Evolutionary conservation across 345 rosid genomes (phyloP).

Genomic region (Pugionium dolabratum): DNA sequence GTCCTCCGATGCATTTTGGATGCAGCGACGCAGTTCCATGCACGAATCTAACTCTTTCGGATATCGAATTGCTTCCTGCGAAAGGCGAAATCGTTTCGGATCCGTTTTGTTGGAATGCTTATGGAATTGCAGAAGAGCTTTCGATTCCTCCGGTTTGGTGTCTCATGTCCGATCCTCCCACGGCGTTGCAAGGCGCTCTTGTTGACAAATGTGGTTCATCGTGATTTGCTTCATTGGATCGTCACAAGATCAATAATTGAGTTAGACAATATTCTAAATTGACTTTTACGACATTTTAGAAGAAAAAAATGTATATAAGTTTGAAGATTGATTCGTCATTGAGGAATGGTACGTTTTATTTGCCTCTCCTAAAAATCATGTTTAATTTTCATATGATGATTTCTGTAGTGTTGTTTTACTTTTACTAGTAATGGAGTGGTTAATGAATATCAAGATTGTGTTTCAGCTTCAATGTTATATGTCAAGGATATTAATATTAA

Average conservation of each 20-base stretch:
- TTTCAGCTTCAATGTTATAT: slow-evolving; percentile 6
- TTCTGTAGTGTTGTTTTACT: slow-evolving; percentile 16
- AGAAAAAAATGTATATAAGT: slow-evolving; percentile 20
- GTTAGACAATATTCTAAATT: slow-evolving; percentile 23
- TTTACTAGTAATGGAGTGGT: slow-evolving; percentile 20
- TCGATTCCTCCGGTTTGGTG: slow-evolving; percentile 68
- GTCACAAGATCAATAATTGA: slow-evolving; percentile 27
- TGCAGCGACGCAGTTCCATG: slow-evolving; percentile 89
- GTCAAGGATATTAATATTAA: neutral
- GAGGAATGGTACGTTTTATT: slow-evolving; percentile 38
- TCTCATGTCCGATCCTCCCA: slow-evolving; percentile 55
- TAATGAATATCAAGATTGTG: slow-evolving; percentile 6
- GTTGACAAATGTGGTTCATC: slow-evolving; percentile 46
- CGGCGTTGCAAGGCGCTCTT: slow-evolving; percentile 39
- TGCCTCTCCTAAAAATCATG: slow-evolving; percentile 28
- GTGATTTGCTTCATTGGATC: neutral
- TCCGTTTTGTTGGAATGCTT: slow-evolving; percentile 93
- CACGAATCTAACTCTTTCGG: slow-evolving; percentile 73
- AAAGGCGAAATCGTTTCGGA: slow-evolving; percentile 55
- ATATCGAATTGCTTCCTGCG: slow-evolving; percentile 78
- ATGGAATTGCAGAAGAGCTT: slow-evolving; percentile 58
- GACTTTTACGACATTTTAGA: slow-evolving; percentile 9
- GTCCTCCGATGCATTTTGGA: slow-evolving; percentile 84
- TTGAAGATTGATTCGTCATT: slow-evolving; percentile 20
- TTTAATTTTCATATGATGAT: slow-evolving; percentile 22